phyloP scores from a whole-genome alignment of 495 filamentous ascomycete species.

The Talaromyces thailandensis region DNA sequence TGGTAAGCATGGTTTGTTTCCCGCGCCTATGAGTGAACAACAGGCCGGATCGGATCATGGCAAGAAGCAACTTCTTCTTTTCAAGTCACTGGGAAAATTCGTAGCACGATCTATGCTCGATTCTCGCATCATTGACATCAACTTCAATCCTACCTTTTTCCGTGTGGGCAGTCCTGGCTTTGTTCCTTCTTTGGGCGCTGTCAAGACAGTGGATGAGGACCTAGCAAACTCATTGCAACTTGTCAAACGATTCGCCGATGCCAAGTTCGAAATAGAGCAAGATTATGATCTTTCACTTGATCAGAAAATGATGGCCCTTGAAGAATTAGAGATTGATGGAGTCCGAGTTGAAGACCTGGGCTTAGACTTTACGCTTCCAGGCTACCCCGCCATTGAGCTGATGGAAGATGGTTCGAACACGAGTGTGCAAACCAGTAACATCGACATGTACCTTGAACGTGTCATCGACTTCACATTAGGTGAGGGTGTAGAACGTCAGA shows the following conservation, averaged over 20 bases:
- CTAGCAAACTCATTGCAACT: slow-evolving; percentile 79
- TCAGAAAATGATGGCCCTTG: slow-evolving; percentile 60
- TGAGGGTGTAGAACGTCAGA: slow-evolving; percentile 75
- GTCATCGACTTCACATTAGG: slow-evolving; percentile 90
- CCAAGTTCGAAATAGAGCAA: slow-evolving; percentile 73
- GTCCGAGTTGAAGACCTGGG: slow-evolving; percentile 76
- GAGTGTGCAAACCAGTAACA: slow-evolving; percentile 79
- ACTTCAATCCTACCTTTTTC: slow-evolving; percentile 97
- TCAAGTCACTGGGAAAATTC: slow-evolving; percentile 94
- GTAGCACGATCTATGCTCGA: slow-evolving; percentile 98
- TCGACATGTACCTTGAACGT: slow-evolving; percentile 75
- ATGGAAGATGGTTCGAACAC: slow-evolving; percentile 62
- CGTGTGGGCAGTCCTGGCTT: slow-evolving; percentile 68
- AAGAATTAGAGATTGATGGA: slow-evolving; percentile 62
- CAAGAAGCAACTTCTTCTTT: slow-evolving; percentile 74
- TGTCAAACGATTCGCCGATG: slow-evolving; percentile 76
- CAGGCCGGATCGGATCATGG: slow-evolving; percentile 67
- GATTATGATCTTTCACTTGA: slow-evolving; percentile 50
- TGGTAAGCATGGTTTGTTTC: slow-evolving; percentile 80
- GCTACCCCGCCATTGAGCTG: slow-evolving; percentile 85
- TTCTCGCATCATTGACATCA: slow-evolving; percentile 94
- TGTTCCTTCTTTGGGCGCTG: slow-evolving; percentile 80
- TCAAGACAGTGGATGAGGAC: slow-evolving; percentile 80
- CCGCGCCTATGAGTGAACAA: slow-evolving; percentile 78
- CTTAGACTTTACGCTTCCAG: slow-evolving; percentile 90